phyloP scores from a whole-genome alignment of 257 asterid genomes.

The Solanum pinnatisectum region DNA sequence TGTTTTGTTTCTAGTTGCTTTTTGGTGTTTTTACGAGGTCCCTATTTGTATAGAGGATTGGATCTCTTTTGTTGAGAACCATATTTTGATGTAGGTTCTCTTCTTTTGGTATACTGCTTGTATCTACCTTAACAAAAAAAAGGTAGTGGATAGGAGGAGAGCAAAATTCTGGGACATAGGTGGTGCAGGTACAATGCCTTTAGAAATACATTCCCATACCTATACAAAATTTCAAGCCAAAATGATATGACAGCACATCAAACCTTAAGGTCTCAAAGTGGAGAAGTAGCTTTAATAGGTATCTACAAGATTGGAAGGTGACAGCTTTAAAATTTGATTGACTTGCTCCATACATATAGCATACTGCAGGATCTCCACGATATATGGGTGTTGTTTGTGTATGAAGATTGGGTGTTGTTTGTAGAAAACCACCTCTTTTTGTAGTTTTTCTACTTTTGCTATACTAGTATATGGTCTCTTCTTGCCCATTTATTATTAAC shows the following conservation, averaged over 20 bases:
- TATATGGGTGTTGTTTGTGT: not conserved
- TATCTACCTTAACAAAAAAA: not conserved
- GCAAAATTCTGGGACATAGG: not conserved
- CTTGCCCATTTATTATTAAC: not conserved
- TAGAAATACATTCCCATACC: not conserved
- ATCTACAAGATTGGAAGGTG: not conserved
- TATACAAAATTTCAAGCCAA: not conserved
- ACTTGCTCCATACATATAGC: not conserved
- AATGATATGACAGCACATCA: not conserved
- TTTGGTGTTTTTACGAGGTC: not conserved
- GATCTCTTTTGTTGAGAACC: not conserved
- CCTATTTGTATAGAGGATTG: not conserved
- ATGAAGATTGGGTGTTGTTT: not conserved
- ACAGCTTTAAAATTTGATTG: not conserved
- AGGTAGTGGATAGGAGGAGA: not conserved
- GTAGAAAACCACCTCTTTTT: not conserved
- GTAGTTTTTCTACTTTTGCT: not conserved
- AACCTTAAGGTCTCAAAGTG: not conserved
- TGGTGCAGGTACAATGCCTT: not conserved
- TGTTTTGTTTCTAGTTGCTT: not conserved
- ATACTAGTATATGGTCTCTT: not conserved
- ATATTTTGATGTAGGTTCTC: not conserved
- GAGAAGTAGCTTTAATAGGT: not conserved
- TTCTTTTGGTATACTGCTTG: not conserved
- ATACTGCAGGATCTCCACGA: not conserved